Evolutionary conservation across 2,329 filamentous ascomycete species (phyloP).

Genomic region (Diaporthe australafricana): DNA sequence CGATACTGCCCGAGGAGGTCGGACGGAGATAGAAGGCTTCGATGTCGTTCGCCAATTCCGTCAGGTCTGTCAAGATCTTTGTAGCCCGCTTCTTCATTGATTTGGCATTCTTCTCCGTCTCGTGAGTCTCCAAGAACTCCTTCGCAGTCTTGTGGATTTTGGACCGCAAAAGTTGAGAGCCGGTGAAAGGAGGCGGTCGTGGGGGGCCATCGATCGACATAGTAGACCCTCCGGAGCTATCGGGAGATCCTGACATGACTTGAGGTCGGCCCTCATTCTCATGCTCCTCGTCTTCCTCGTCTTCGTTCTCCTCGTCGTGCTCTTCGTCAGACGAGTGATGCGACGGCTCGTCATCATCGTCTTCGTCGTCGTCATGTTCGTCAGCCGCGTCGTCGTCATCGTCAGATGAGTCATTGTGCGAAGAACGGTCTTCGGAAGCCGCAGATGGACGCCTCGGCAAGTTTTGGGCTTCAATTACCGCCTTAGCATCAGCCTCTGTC

Average conservation of each 20-base stretch:
- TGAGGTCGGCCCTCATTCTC: slow-evolving; percentile 60
- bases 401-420: slow-evolving; percentile 42
- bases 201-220: slow-evolving; percentile 71
- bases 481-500: slow-evolving; percentile 48
- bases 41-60: slow-evolving; percentile 77
- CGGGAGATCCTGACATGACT: slow-evolving; percentile 74
- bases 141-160: slow-evolving; percentile 82
- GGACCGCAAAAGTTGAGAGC: slow-evolving; percentile 71
- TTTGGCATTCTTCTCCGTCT: slow-evolving; percentile 78
- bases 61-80: slow-evolving; percentile 79
- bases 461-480: slow-evolving; percentile 42
- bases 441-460: slow-evolving; percentile 45
- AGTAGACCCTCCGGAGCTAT: slow-evolving; percentile 74
- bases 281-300: slow-evolving; percentile 66
- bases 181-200: slow-evolving; percentile 56
- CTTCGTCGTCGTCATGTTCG: slow-evolving; percentile 61
- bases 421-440: slow-evolving; percentile 40
- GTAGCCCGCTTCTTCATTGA: slow-evolving; percentile 83
- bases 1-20: slow-evolving; percentile 55
- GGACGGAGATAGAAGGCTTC: slow-evolving; percentile 75
- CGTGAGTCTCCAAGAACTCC: slow-evolving; percentile 85
- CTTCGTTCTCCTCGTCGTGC: slow-evolving; percentile 60
- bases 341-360: slow-evolving; percentile 55
- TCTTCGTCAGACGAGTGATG: slow-evolving; percentile 52
- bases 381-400: slow-evolving; percentile 64